phyloP scores from a whole-genome alignment of 139 green algal genomes.

The Ostreobium quekettii region DNA sequence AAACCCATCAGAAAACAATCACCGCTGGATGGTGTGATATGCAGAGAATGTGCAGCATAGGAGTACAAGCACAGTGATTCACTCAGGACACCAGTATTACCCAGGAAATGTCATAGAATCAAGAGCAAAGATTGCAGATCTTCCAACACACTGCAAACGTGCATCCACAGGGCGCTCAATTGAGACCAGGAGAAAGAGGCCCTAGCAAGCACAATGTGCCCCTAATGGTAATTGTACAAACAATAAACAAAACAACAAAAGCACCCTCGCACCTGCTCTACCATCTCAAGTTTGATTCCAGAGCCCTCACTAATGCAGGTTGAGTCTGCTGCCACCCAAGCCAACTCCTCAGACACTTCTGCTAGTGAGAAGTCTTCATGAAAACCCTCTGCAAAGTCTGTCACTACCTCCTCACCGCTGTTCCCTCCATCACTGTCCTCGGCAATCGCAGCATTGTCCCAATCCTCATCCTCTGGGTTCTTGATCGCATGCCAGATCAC shows the following conservation, averaged over 20 bases:
- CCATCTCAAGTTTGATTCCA: constrained; percentile 16
- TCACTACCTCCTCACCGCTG: not conserved
- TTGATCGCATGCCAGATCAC: constrained; percentile 16
- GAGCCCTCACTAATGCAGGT: constrained; percentile 2
- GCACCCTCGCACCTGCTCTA: constrained; percentile 1
- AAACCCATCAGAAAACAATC: too few species aligned
- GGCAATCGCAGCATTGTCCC: not conserved
- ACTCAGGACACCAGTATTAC: too few species aligned
- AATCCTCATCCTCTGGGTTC: not conserved
- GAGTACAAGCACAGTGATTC: too few species aligned
- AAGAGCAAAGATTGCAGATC: not conserved
- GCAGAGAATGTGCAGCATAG: too few species aligned
- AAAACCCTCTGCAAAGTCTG: constrained; percentile 4
- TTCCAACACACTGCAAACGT: not conserved
- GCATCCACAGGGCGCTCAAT: not conserved
- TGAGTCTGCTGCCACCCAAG: constrained; percentile 12
- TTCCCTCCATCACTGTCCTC: not conserved
- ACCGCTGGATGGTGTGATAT: too few species aligned
- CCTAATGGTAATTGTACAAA: too few species aligned
- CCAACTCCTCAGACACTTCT: constrained; percentile 15
- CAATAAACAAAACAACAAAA: not conserved
- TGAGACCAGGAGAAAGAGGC: not conserved
- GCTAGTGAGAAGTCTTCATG: constrained; percentile 15
- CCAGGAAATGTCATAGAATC: too few species aligned
- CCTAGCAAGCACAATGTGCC: not conserved